Evolutionary conservation across 1,284 basidiomycete species (phyloP), one percentile per base, ranked within the genome.

Genomic region (Ceratobasidium sp.): DNA sequence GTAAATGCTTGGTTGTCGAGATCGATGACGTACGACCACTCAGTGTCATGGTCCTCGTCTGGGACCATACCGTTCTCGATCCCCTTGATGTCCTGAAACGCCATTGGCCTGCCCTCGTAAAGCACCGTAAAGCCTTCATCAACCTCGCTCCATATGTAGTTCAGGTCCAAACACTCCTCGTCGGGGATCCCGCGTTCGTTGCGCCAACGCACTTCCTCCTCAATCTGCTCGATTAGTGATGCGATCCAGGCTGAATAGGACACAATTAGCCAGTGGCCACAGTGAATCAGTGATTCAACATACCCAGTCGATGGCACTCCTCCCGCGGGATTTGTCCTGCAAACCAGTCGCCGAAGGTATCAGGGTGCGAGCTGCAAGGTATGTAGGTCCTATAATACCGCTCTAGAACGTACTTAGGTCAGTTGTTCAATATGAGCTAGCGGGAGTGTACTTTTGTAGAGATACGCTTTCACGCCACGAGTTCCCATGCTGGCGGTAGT

Each of bases 11-110:
- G 49, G 26, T 58, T 40, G 69, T 78, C 77, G 0, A 78, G 40
- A 49, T 78, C 77, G 60, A 71, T 49, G 3, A 72, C 63, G 44
- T 73, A 78, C 4, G 61, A 68, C 68, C 60, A 73, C 23, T 49
- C 69, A 12, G 9, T 51, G 3, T 60, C 23, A 6, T n/a, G 13
- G 42, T 63, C n/a, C 13, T 26, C 12, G 9, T 15, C 46, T 49
- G 46, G 28, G 4, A 60, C 12, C 18, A 60, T 9, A 26, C n/a
- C 58, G 26, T 12, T 28, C 13, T 12, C 7, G 9, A 10, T 15
- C 13, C 28, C 10, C 18, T 49, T 18, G 18, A 49, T 18, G 46
- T 53, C 51, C 51, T 10, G 51, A 12, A 53, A 53, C 6, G n/a
- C 20, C 10, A 53, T 1, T 53, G 20, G 20, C 10, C 51, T 20